Evolutionary conservation across 768 basidiomycete genomes (phyloP).

Genomic region (Myochromella boudieri): DNA sequence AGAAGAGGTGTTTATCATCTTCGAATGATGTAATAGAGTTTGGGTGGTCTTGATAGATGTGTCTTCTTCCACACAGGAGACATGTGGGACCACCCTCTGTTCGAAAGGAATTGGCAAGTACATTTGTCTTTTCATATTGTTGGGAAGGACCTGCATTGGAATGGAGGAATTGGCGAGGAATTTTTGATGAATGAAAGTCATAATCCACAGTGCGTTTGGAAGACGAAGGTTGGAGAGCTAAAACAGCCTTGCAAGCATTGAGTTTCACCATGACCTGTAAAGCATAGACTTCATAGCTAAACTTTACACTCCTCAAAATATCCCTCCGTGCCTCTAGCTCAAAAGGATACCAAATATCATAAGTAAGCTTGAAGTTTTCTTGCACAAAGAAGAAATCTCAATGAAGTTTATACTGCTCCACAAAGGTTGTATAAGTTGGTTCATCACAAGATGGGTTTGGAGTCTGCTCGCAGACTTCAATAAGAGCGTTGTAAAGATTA

Average conservation of each 20-base stretch:
- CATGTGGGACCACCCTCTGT: slow-evolving; percentile 7
- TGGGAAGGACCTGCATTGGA: neutral
- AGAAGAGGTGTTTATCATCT: slow-evolving; percentile 10
- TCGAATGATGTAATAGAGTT: neutral
- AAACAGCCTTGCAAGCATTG: no score
- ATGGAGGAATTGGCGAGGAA: neutral
- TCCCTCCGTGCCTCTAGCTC: slow-evolving; percentile 7
- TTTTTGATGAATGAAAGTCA: neutral
- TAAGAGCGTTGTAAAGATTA: neutral
- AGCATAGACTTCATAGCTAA: slow-evolving; percentile 3
- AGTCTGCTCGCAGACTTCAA: neutral
- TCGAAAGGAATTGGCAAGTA: neutral
- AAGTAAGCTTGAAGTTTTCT: slow-evolving; percentile 10
- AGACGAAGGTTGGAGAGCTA: no score
- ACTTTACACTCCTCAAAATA: slow-evolving; percentile 3
- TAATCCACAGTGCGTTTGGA: no score
- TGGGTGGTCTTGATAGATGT: slow-evolving; percentile 3
- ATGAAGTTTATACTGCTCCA: neutral
- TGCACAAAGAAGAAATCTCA: slow-evolving; percentile 6
- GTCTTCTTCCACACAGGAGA: slow-evolving; percentile 8
- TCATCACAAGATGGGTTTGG: neutral
- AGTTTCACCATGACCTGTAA: neutral
- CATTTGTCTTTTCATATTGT: no score
- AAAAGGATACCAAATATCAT: slow-evolving; percentile 8
- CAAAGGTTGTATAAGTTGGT: neutral